A percentile compares a stretch with the other conserved stretches of the same genome.
phyloP scores from a whole-genome alignment of 108 stramenopile genomes.

The Licmophora abbreviata region DNA sequence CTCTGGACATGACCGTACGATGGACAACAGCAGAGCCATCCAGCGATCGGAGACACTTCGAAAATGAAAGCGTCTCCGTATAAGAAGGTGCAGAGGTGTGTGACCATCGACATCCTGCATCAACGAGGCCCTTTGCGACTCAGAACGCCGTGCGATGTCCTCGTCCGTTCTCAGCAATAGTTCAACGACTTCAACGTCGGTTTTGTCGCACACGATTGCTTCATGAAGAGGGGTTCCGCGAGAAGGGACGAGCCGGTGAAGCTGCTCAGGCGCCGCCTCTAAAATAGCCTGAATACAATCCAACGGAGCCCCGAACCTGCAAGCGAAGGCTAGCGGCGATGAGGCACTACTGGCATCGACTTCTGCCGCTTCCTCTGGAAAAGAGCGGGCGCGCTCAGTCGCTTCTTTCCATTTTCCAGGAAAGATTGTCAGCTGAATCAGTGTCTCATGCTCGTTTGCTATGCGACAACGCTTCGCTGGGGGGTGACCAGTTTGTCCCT shows the following conservation, averaged over 20 bases:
- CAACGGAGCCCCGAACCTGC: constrained; percentile 55
- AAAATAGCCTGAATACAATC: constrained; percentile 47
- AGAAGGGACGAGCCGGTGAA: constrained; percentile 44
- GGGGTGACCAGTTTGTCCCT: too few relatives aligned
- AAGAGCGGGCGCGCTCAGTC: not conserved
- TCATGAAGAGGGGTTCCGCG: constrained; percentile 72
- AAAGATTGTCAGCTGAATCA: too few relatives aligned
- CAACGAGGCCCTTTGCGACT: too few relatives aligned
- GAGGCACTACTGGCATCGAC: not conserved
- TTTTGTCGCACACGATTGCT: constrained; percentile 45
- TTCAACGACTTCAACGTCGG: constrained; percentile 24
- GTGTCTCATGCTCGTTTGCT: too few relatives aligned
- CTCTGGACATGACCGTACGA: constrained; percentile 58
- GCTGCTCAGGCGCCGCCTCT: constrained; percentile 24
- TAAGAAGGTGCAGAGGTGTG: constrained; percentile 63
- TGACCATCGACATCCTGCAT: constrained; percentile 71
- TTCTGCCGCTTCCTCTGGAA: constrained; percentile 5
- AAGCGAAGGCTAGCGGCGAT: constrained; percentile 54
- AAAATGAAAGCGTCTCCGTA: constrained; percentile 43
- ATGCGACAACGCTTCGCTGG: too few relatives aligned
- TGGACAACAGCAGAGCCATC: constrained; percentile 25
- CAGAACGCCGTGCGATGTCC: constrained; percentile 9
- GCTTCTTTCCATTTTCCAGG: constrained; percentile 8
- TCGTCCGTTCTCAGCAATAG: constrained; percentile 30
- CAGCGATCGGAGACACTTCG: constrained; percentile 10